phyloP scores from a whole-genome alignment of 164 flowering plant genomes.

The Warburgia ugandensis region DNA sequence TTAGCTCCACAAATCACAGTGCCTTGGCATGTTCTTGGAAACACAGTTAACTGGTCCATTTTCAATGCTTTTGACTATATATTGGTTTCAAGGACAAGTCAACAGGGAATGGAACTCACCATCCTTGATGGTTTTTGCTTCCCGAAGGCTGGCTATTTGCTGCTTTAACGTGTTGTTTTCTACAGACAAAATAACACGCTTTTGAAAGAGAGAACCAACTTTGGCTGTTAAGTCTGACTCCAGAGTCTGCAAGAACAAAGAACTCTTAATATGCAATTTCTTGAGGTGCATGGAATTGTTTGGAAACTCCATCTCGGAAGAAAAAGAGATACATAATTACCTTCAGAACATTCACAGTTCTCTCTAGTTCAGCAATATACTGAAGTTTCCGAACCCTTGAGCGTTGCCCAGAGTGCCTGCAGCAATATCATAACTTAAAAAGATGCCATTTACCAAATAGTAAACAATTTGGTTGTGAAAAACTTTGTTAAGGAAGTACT shows the following conservation, averaged over 20 bases:
- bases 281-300: too few relatives aligned
- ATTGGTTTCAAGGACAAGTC: too few relatives aligned
- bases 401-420: conserved; percentile 60
- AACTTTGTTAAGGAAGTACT: neutral
- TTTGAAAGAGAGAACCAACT: conserved; percentile 39
- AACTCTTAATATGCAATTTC: neutral
- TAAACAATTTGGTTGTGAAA: neutral
- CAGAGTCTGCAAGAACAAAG: conserved; percentile 28
- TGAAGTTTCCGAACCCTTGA: conserved; percentile 67
- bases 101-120: conserved; percentile 22
- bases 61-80: too few relatives aligned
- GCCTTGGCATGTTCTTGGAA: too few relatives aligned
- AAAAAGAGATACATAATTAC: conserved; percentile 18
- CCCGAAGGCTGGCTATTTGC: conserved; percentile 29
- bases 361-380: conserved; percentile 67
- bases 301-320: neutral
- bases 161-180: conserved; percentile 50
- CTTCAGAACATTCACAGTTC: conserved; percentile 46
- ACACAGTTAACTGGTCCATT: too few relatives aligned
- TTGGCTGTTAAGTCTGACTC: conserved; percentile 38
- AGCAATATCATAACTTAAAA: neutral
- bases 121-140: conserved; percentile 32
- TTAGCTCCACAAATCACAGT: too few relatives aligned
- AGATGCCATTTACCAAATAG: neutral
- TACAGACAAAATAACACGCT: conserved; percentile 35